Conservation (phyloP, 805 yeast genomes). For the Naumovozyma baii region DNA sequence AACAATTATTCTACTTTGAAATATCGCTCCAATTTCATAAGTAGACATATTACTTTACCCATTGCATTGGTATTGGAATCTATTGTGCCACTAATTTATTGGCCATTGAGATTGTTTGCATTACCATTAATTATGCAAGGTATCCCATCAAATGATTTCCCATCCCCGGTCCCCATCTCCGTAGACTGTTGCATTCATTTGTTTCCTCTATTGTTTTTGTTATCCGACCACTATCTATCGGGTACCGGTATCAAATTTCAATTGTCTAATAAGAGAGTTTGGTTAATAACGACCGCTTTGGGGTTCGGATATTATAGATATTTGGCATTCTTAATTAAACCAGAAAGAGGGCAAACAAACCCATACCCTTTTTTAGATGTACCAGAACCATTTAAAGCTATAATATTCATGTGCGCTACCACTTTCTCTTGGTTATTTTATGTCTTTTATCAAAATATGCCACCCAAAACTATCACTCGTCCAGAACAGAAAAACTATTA, state of each 20-base stretch:
- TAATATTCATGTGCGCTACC: constrained; percentile 41
- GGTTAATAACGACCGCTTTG: constrained; percentile 31
- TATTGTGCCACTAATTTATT: constrained; percentile 54
- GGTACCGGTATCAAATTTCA: constrained; percentile 38
- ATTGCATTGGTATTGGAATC: constrained; percentile 49
- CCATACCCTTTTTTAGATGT: constrained; percentile 66
- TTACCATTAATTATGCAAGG: constrained; percentile 38
- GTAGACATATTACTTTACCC: constrained; percentile 33
- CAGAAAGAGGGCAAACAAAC: constrained; percentile 39
- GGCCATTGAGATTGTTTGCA: constrained; percentile 54
- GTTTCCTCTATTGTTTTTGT: constrained; percentile 45
- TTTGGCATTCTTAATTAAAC: constrained; percentile 40
- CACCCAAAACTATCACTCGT: constrained; percentile 10
- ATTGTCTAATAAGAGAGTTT: constrained; percentile 32
- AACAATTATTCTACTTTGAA: constrained; percentile 1
- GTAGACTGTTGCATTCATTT: constrained; percentile 54
- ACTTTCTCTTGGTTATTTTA: constrained; percentile 30
- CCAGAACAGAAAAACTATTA: neutral
- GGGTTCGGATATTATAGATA: constrained; percentile 45
- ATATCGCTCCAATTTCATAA: constrained; percentile 21
- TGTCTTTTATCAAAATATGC: constrained; percentile 23
- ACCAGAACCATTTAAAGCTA: constrained; percentile 33
- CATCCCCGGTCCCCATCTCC: constrained; percentile 35
- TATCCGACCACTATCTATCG: constrained; percentile 41
- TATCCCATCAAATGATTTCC: constrained; percentile 15